A percentile compares a stretch with the other conserved stretches of the same genome.
phyloP scores from a whole-genome alignment of 805 yeast species.

The Torulaspora quercuum region DNA sequence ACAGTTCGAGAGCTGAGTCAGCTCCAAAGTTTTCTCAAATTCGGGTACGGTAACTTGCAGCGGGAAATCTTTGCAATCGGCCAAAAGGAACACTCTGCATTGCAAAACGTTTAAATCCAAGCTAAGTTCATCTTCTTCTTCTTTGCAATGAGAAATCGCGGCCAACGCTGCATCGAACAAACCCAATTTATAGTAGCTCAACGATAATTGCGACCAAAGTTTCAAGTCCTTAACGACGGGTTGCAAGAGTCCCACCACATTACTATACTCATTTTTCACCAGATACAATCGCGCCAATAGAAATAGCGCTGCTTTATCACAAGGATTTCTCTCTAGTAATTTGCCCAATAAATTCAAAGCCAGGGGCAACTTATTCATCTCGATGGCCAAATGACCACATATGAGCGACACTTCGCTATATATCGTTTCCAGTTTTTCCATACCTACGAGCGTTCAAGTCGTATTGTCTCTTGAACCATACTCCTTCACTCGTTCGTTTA shows the following conservation, averaged over 20 bases:
- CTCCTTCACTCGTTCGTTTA: too few species aligned
- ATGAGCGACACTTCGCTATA: slow-evolving; percentile 17
- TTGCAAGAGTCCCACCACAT: slow-evolving; percentile 18
- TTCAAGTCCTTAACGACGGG: slow-evolving; percentile 13
- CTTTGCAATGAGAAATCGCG: slow-evolving; percentile 8
- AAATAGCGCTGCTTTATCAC: slow-evolving; percentile 18
- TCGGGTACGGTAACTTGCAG: slow-evolving; percentile 12
- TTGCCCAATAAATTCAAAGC: slow-evolving; percentile 21
- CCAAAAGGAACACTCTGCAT: slow-evolving; percentile 22
- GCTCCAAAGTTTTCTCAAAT: slow-evolving; percentile 18
- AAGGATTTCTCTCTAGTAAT: slow-evolving; percentile 18
- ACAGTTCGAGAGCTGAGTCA: slow-evolving; percentile 12
- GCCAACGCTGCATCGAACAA: slow-evolving; percentile 25
- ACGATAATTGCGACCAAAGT: slow-evolving; percentile 27
- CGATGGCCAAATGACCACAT: slow-evolving; percentile 28
- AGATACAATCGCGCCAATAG: slow-evolving; percentile 20
- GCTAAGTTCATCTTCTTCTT: slow-evolving; percentile 1
- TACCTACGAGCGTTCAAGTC: too few species aligned
- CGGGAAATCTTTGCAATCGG: slow-evolving; percentile 10
- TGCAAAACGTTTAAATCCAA: slow-evolving; percentile 15
- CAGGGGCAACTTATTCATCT: slow-evolving; percentile 19
- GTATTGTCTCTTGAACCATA: too few species aligned
- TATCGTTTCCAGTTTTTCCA: slow-evolving; percentile 12
- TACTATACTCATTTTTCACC: slow-evolving; percentile 16
- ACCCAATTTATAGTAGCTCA: slow-evolving; percentile 24